A percentile compares a stretch with the other conserved stretches of the same genome.
Evolutionary conservation across 306 rosid species (phyloP).

Genomic region (Cicer chorassanicum): DNA sequence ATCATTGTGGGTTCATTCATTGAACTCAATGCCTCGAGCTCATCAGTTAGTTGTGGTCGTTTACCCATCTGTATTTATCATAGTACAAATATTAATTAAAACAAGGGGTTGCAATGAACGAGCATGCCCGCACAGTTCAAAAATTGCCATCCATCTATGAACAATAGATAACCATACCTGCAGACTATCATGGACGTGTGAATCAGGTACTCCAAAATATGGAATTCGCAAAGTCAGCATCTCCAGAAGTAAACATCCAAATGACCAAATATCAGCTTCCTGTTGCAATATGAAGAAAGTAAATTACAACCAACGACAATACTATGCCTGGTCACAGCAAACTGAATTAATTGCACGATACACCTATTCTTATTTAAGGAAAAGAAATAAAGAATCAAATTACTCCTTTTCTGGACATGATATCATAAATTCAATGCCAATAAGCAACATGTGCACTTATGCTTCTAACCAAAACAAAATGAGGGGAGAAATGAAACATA

Average conservation of each 20-base stretch:
- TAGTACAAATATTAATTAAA: conserved; percentile 27
- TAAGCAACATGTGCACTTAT: conserved; percentile 4
- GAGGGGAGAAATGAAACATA: not conserved
- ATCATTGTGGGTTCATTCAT: conserved; percentile 60
- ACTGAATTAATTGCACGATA: not conserved
- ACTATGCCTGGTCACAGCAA: conserved; percentile 20
- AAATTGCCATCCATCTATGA: not conserved
- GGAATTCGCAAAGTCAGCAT: conserved; percentile 80
- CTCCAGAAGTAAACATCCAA: conserved; percentile 90
- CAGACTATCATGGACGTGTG: conserved; percentile 63
- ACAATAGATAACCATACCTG: conserved; percentile 55
- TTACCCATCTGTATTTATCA: conserved; percentile 29
- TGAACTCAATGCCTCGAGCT: conserved; percentile 62
- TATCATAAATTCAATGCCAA: conserved; percentile 13
- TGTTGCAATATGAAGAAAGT: conserved; percentile 49
- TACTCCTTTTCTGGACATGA: conserved; percentile 15
- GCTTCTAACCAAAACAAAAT: conserved; percentile 7
- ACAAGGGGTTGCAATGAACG: not conserved
- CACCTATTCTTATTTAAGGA: conserved; percentile 1
- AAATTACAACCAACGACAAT: conserved; percentile 17
- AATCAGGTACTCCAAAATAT: conserved; percentile 65
- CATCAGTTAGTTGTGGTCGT: conserved; percentile 69
- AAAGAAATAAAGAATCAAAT: not conserved
- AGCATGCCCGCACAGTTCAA: not conserved
- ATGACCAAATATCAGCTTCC: conserved; percentile 98